A percentile compares a stretch with the other conserved stretches of the same genome.
Conservation (phyloP, 768 basidiomycete genomes). For the Rhodotorula babjevae region DNA sequence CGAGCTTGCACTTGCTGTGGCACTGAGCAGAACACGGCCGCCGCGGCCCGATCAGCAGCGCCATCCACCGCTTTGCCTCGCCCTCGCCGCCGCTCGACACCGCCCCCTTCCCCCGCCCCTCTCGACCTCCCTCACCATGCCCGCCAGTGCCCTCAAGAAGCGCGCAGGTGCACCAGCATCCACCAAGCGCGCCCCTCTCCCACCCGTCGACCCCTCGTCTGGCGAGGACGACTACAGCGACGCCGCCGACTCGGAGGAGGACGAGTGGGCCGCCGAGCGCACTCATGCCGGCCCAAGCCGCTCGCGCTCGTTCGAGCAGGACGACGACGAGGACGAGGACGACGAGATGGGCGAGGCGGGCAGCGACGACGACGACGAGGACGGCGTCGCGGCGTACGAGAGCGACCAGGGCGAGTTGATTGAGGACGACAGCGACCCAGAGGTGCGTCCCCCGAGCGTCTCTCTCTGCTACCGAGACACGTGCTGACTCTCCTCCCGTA, state of each 20-base stretch:
- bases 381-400: slow-evolving; percentile 31
- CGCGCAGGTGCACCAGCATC: background rate
- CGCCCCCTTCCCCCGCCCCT: background rate
- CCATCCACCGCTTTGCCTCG: too few species aligned
- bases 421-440: slow-evolving; percentile 22
- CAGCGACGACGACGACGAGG: slow-evolving; percentile 20
- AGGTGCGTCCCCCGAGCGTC: slow-evolving; percentile 8
- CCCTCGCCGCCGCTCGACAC: background rate
- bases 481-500: background rate
- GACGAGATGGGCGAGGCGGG: slow-evolving; percentile 2
- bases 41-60: too few species aligned
- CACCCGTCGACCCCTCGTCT: background rate
- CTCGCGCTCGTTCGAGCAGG: background rate
- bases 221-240: background rate
- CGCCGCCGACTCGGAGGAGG: slow-evolving; percentile 28
- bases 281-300: background rate
- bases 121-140: background rate
- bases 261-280: slow-evolving; percentile 26
- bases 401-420: slow-evolving; percentile 28
- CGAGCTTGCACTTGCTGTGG: too few species aligned
- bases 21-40: too few species aligned
- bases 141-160: slow-evolving; percentile 4
- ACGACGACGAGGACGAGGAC: background rate
- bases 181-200: background rate
- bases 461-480: rapidly evolving